Conservation (phyloP, 192 early-diverging fungal genomes). For the Powellomyces hirtus region DNA sequence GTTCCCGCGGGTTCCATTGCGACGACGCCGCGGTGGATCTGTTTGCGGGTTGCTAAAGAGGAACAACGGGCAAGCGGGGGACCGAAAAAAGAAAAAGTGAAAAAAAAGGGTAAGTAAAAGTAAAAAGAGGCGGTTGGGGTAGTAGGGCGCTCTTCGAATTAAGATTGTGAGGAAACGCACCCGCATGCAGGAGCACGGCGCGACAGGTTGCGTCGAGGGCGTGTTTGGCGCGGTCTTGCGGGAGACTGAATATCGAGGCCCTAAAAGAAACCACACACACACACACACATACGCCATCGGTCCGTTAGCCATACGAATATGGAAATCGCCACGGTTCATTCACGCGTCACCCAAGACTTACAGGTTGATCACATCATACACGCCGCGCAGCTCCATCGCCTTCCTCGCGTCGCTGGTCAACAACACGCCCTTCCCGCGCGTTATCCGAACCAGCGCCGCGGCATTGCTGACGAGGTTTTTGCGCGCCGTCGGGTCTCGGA, state of each 20-base stretch:
- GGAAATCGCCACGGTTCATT: not conserved
- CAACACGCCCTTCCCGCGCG: slow-evolving; percentile 77
- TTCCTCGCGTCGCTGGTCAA: slow-evolving; percentile 65
- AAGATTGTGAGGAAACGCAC: slow-evolving; percentile 3
- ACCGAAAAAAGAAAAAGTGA: no score
- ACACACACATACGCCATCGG: no score
- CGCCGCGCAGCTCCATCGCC: slow-evolving; percentile 70
- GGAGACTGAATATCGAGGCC: slow-evolving; percentile 59
- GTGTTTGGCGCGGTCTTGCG: slow-evolving; percentile 53
- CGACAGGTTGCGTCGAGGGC: slow-evolving; percentile 56
- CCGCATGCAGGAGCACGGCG: slow-evolving; percentile 53
- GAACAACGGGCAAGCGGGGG: not conserved
- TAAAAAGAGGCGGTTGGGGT: no score
- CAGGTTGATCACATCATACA: slow-evolving; percentile 79
- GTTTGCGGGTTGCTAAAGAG: slow-evolving; percentile 45
- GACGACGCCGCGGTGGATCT: slow-evolving; percentile 46
- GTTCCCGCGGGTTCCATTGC: slow-evolving; percentile 27
- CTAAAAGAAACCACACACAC: slow-evolving; percentile 44
- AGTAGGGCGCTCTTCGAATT: not conserved
- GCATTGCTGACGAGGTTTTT: slow-evolving; percentile 68
- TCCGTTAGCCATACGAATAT: not conserved
- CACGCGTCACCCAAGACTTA: slow-evolving; percentile 38
- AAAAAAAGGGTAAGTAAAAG: no score
- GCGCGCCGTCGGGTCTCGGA: slow-evolving; percentile 59
- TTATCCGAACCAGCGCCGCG: slow-evolving; percentile 61